Percentiles rank a stretch among this genome's conserved stretches.
These are phyloP conservation scores for Entophlyctis luteolus DNA, from an alignment of 192 early-diverging fungal species.

Conservation along the genomic window DNA sequence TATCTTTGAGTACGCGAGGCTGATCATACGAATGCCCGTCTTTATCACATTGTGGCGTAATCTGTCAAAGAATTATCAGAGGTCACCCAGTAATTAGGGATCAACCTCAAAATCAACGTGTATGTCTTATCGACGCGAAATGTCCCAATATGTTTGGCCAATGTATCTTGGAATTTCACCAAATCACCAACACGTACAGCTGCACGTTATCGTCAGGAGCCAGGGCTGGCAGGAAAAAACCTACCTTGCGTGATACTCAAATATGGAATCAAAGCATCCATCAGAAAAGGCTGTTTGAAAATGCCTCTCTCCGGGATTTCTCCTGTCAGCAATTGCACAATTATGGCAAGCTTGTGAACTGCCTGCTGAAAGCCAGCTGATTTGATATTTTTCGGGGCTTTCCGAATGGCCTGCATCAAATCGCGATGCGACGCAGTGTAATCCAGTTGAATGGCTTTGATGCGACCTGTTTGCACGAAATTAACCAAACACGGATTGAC, in stretches of 20 bases:
- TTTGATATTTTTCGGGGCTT: constrained; percentile 77
- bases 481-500: background rate
- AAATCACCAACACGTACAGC: constrained; percentile 95
- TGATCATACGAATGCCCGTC: constrained; percentile 96
- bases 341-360: constrained; percentile 90
- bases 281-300: constrained; percentile 82
- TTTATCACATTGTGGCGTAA: constrained; percentile 99
- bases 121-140: constrained; percentile 87
- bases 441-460: constrained; percentile 96
- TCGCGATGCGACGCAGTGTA: constrained; percentile 88
- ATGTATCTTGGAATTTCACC: constrained; percentile 84
- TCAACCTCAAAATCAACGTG: constrained; percentile 79
- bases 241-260: constrained; percentile 86
- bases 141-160: constrained; percentile 66
- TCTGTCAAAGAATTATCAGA: constrained; percentile 27
- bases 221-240: background rate
- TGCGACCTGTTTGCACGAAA: constrained; percentile 54
- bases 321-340: constrained; percentile 97
- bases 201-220: constrained; percentile 13
- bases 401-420: constrained; percentile 90
- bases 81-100: constrained; percentile 1
- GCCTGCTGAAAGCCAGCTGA: constrained; percentile 95
- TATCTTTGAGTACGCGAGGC: constrained; percentile 92
- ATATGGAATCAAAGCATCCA: constrained; percentile 85
- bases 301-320: constrained; percentile 94